Evolutionary conservation across 495 filamentous ascomycete species (phyloP), one percentile per base, ranked within the genome.

Genomic region (Penicillium nucicola): DNA sequence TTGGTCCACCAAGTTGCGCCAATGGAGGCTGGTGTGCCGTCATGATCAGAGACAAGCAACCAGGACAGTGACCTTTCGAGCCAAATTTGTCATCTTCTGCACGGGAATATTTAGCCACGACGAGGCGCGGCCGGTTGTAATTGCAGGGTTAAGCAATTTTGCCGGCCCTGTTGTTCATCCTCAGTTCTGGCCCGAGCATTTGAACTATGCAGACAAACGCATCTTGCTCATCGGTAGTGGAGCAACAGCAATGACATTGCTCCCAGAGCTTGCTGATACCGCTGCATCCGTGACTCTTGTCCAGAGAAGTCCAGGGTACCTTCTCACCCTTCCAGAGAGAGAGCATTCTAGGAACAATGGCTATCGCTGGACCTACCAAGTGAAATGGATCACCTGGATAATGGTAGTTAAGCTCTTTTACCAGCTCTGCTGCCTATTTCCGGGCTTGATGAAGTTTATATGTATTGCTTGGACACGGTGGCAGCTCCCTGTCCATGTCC

Each of bases 1-100:
- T 47, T 89, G 82, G 82, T 62, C 2, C 62, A 68, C 36, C 72
- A 81, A 60, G 53, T 42, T n/a, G n/a, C n/a, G n/a, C 22, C 86
- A 84, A 84, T n/a, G n/a, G n/a, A 72, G 63, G 9, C 49, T 86
- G 11, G 52, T 56, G 1, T 13, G 20, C 42, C 5, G 72, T 79
- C 5, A 43, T 30, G 13, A 35, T 20, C 18, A 14, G 34, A 25
- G 9, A 36, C 34, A 47, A 37, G n/a, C n/a, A 13, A 38, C 13
- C 12, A 32, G 36, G 2, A 28, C 18, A 20, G 18, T 48, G 12
- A 28, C 28, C 20, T 15, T 50, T 17, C 30, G 33, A 1, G 32
- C 14, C 34, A 44, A 49, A 13, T 64, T 55, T 36, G 14, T 60
- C 15, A 33, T 64, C 13, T 48, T 60, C 28, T 57, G 36, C 8